Conservation (phyloP, 441 rosid species). For the Melastoma candidum region DNA sequence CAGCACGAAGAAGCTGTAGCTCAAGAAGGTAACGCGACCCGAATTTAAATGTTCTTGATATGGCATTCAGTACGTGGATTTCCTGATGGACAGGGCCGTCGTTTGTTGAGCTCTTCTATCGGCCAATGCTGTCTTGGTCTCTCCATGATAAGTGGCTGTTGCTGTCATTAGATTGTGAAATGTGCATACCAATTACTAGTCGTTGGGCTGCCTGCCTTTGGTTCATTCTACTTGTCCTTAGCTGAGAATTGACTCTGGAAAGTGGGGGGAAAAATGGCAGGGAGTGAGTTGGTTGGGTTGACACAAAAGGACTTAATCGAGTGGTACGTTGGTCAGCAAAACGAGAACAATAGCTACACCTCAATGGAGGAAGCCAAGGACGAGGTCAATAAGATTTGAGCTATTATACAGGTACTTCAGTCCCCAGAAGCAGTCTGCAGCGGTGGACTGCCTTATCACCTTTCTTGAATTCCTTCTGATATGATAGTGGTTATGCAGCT, state of each 20-base stretch:
- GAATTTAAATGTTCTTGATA: background rate
- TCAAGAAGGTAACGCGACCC: conserved; percentile 44
- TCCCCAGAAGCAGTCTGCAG: background rate
- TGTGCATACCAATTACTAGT: too few species aligned
- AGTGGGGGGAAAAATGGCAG: conserved; percentile 19
- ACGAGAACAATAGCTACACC: conserved; percentile 67
- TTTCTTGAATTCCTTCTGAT: background rate
- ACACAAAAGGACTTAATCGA: conserved; percentile 68
- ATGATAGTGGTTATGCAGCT: background rate
- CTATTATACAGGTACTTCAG: conserved; percentile 64
- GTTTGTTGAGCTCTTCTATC: background rate
- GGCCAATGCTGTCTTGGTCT: too few species aligned
- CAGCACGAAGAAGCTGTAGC: conserved; percentile 73
- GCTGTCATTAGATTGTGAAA: too few species aligned
- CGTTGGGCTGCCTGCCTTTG: background rate
- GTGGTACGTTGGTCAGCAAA: conserved; percentile 89
- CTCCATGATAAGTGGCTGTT: too few species aligned
- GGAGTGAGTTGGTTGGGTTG: conserved; percentile 69
- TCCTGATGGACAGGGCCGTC: background rate
- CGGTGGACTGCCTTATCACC: background rate
- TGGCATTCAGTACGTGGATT: background rate
- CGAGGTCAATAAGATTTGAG: conserved; percentile 58
- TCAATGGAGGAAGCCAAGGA: conserved; percentile 55
- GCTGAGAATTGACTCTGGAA: background rate
- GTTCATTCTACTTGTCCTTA: background rate